A percentile compares a stretch with the other conserved stretches of the same genome.
phyloP scores from a whole-genome alignment of 2,329 filamentous ascomycete species.

The Leptoxyphium fumago region DNA sequence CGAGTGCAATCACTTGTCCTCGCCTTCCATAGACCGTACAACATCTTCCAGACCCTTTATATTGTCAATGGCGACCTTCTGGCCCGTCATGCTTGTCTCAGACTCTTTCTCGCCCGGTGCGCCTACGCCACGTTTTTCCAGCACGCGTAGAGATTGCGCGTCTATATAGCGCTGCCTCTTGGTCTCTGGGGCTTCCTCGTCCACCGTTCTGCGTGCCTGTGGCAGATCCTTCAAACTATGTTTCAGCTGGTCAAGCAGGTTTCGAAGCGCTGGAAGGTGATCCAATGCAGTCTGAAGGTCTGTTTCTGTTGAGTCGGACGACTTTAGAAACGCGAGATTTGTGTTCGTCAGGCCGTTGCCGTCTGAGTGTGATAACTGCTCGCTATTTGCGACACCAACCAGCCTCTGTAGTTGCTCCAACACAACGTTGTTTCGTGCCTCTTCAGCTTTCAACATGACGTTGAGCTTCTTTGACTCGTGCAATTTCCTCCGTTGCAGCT shows the following conservation, averaged over 20 bases:
- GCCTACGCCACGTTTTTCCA: conserved; percentile 60
- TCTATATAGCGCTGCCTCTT: conserved; percentile 76
- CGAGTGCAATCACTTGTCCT: too few relatives aligned
- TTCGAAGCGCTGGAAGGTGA: conserved; percentile 66
- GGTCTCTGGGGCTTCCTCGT: conserved; percentile 38
- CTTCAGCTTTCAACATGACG: conserved; percentile 52
- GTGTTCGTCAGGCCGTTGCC: neutral
- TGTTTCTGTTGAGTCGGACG: conserved; percentile 1
- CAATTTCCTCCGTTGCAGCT: conserved; percentile 56
- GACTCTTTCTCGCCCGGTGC: conserved; percentile 18
- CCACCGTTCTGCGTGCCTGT: conserved; percentile 19
- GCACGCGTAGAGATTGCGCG: conserved; percentile 57
- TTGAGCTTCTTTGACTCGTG: conserved; percentile 68
- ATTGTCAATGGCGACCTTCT: conserved; percentile 20
- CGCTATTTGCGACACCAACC: conserved; percentile 23
- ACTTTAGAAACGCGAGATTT: conserved; percentile 1
- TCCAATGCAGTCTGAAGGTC: conserved; percentile 57
- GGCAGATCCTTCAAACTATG: conserved; percentile 11
- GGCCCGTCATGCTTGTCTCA: conserved; percentile 8
- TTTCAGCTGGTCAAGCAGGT: conserved; percentile 49
- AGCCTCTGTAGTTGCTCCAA: conserved; percentile 49
- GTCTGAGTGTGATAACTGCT: neutral
- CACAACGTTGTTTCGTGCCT: conserved; percentile 55
- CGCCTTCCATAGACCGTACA: conserved; percentile 14
- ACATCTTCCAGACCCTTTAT: conserved; percentile 23